Evolutionary conservation across 2,329 filamentous ascomycete genomes (phyloP).

Genomic region (Colletotrichum cuscutae): DNA sequence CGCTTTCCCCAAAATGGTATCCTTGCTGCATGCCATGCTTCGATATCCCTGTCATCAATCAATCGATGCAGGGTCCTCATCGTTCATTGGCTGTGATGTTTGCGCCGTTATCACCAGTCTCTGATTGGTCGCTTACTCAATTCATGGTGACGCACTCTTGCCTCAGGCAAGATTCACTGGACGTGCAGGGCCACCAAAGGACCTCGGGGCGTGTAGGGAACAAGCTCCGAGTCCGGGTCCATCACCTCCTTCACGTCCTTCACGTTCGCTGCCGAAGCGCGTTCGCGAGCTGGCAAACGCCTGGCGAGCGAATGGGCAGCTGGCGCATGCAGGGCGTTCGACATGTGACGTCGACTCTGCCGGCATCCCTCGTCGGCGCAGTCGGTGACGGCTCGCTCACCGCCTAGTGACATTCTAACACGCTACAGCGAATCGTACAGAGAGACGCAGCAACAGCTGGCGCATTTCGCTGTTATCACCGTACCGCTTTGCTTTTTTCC

Average conservation of each 20-base stretch:
- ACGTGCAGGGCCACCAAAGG: background rate
- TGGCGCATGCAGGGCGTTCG: constrained; percentile 16
- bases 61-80: constrained; percentile 28
- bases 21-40: constrained; percentile 27
- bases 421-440: background rate
- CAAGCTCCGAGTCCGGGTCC: background rate
- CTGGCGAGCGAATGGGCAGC: background rate
- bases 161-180: background rate
- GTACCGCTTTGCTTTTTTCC: background rate
- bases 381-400: constrained; percentile 29
- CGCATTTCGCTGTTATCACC: background rate
- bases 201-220: background rate
- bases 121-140: constrained; percentile 1
- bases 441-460: background rate
- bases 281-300: background rate
- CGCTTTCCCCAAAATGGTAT: constrained; percentile 8
- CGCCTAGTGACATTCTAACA: constrained; percentile 32
- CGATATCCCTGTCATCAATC: constrained; percentile 22
- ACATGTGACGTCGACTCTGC: constrained; percentile 29
- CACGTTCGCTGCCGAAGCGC: background rate
- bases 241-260: background rate
- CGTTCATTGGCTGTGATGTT: constrained; percentile 1
- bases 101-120: constrained; percentile 5
- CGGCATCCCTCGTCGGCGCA: constrained; percentile 27
- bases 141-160: background rate